Evolutionary conservation across 169 alveolate species (phyloP).

Genomic region (Babesia divergens): DNA sequence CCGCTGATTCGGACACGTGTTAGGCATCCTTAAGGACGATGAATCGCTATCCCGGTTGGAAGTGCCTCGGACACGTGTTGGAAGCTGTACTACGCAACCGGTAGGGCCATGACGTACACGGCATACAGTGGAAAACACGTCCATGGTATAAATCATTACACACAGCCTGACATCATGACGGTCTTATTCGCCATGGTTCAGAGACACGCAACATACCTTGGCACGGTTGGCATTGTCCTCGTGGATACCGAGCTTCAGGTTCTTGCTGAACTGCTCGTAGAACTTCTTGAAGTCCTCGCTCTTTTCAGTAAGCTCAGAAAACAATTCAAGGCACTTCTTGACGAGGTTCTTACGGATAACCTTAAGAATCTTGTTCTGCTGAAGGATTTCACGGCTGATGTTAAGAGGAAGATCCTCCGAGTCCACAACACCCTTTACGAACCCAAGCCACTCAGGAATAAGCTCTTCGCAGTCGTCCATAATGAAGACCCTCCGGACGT

Average conservation of each 20-base stretch:
- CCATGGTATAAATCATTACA: no score
- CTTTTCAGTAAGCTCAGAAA: conserved; percentile 96
- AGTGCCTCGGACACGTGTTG: not conserved
- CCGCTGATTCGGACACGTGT: conserved; percentile 43
- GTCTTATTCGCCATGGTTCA: not conserved
- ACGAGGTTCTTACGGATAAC: conserved; percentile 97
- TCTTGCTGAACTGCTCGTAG: conserved; percentile 99
- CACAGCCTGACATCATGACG: no score
- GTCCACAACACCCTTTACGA: conserved; percentile 99
- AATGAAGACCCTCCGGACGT: conserved; percentile 99
- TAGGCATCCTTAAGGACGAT: conserved; percentile 66
- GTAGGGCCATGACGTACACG: no score
- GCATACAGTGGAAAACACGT: not conserved
- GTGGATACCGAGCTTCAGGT: conserved; percentile 98
- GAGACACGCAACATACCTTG: conserved; percentile 76
- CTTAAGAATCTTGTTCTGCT: conserved; percentile 97
- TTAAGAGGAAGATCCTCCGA: conserved; percentile 99
- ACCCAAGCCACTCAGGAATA: conserved; percentile 98
- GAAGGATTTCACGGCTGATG: conserved; percentile 97
- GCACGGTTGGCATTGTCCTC: conserved; percentile 96
- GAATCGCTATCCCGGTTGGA: conserved; percentile 30
- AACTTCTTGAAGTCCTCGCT: conserved; percentile 98
- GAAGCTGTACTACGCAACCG: conserved; percentile 18
- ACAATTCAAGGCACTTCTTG: conserved; percentile 97
- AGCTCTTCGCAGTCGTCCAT: conserved; percentile 99